Evolutionary conservation across 352 stramenopile genomes (phyloP), one percentile per base, ranked within the genome.

Genomic region (Phytophthora tubulina): DNA sequence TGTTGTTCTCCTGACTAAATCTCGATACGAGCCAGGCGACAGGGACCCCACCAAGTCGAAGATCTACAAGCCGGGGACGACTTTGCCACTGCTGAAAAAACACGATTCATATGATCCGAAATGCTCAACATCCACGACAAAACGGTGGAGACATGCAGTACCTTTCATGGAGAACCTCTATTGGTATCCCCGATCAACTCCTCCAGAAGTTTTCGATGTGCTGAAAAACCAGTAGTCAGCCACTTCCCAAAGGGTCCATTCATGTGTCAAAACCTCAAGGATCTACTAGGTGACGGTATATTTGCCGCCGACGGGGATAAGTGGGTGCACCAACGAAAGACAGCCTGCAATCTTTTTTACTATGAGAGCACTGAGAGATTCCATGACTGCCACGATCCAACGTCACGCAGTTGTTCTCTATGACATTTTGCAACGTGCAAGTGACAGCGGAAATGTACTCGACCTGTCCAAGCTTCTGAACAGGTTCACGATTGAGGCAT

Each of bases 341-440:
- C 75, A 0, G 87, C 90, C 51, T 97, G 85, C 50, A 88, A 96
- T 48, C 86, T n/a, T 98, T 21, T 96, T 97, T 45, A 93, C 84
- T 7, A 82, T 72, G 42, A 69, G 69, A 3, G 30, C 73, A 6
- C 33, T 90, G 5, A 60, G 76, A 15, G 75, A 83, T 13, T 78
- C 71, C 21, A 86, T 88, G 80, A 77, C 75, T 0, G 3, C 15
- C 3, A 48, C 30, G 0, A 72, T 90, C 13, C 64, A 79, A 32
- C 71, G 63, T 15, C 67, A 88, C 46, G 21, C 56, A 6, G 27
- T 57, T 0, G 38, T 60, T 0, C 52, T 90, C 30, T 46, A 70
- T 21, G 10, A 51, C 0, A 70, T 81, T 30, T 31, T 87, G 1
- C 54, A 67, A 9, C 48, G 45, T 3, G 51, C 56, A 1, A 53